Percentiles rank a stretch among this genome's conserved stretches.
These are phyloP conservation scores for Claviceps sp. DNA, from an alignment of 2,329 filamentous ascomycete genomes.

Conservation along the genomic window DNA sequence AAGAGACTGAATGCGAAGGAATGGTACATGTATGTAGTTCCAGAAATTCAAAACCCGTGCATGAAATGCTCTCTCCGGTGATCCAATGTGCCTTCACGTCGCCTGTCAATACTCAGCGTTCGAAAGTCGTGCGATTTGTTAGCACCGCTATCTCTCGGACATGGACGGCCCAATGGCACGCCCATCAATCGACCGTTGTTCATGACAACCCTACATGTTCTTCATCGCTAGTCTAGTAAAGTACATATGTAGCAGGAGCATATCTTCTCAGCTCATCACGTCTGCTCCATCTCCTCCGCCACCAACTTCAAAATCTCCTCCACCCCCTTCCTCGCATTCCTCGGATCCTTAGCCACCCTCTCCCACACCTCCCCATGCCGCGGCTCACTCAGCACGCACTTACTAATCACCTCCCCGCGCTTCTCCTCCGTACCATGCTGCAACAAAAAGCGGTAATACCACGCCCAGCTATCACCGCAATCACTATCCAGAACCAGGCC, in stretches of 20 bases:
- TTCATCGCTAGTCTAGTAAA: background rate
- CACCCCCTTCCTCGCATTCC: slow-evolving; percentile 57
- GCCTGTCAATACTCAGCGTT: background rate
- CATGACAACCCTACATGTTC: background rate
- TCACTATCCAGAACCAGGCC: slow-evolving; percentile 80
- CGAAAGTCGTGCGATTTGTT: background rate
- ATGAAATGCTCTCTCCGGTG: background rate
- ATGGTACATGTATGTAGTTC: too few species aligned
- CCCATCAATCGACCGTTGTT: background rate
- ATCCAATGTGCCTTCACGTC: background rate
- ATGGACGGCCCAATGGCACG: background rate
- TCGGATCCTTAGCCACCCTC: slow-evolving; percentile 68
- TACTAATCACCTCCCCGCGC: slow-evolving; percentile 66
- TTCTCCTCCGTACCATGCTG: slow-evolving; percentile 95
- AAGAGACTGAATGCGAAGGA: background rate
- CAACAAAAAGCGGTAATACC: slow-evolving; percentile 87
- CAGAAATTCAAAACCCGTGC: background rate
- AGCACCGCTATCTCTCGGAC: background rate
- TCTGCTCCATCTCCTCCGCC: slow-evolving; percentile 31
- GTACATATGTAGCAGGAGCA: background rate
- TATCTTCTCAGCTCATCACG: background rate
- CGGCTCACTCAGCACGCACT: slow-evolving; percentile 73
- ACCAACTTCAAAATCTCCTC: slow-evolving; percentile 80
- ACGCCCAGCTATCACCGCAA: slow-evolving; percentile 87
- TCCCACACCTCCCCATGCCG: slow-evolving; percentile 92